Evolutionary conservation across 768 basidiomycete species (phyloP).

Genomic region (Crepidotus variabilis): DNA sequence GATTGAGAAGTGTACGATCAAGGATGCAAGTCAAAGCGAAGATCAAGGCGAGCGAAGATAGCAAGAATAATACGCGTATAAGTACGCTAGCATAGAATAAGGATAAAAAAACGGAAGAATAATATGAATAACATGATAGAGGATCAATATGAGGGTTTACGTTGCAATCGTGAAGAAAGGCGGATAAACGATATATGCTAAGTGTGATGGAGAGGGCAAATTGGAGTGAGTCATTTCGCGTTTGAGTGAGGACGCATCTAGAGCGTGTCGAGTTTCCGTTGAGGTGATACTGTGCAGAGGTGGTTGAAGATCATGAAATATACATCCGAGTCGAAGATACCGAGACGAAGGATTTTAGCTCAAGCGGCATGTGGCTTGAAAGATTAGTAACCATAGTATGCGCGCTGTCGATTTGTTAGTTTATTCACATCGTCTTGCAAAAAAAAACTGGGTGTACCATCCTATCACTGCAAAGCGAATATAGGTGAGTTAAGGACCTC

Average conservation of each 20-base stretch:
- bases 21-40: not conserved
- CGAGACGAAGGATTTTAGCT: constrained; percentile 5
- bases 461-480: constrained; percentile 27
- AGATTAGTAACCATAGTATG: constrained; percentile 40
- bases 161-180: not conserved
- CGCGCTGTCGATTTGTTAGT: constrained; percentile 27
- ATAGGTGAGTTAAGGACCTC: constrained; percentile 1
- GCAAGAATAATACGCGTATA: not conserved
- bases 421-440: not conserved
- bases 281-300: constrained; percentile 2
- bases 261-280: not conserved
- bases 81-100: not conserved
- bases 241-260: too few relatives aligned
- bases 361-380: not conserved
- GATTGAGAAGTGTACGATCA: not conserved
- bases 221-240: too few relatives aligned
- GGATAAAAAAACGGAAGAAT: not conserved
- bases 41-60: not conserved
- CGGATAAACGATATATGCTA: too few relatives aligned
- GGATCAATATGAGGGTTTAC: not conserved
- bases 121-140: not conserved
- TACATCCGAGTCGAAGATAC: constrained; percentile 13
- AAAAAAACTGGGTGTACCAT: constrained; percentile 25
- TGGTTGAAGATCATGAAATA: constrained; percentile 7
- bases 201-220: too few relatives aligned